Evolutionary conservation across 495 filamentous ascomycete species (phyloP), one percentile per base, ranked within the genome.

Genomic region (Penicillium longicatenatum): DNA sequence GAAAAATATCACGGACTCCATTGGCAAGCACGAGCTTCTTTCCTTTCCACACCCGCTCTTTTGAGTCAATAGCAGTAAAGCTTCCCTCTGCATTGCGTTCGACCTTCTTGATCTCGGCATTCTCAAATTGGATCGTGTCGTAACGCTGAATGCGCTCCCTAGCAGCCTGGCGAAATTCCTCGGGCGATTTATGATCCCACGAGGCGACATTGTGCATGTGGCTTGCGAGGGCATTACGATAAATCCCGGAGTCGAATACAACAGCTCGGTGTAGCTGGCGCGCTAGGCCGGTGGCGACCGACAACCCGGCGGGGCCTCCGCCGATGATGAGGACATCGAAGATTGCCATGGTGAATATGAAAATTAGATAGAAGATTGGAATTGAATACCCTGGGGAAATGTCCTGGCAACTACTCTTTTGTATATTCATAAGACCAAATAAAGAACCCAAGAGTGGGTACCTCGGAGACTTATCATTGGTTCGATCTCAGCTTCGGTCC

Each of bases 281-380:
- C 0, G 76, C 76, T 1, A 88, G 73, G 7, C 62, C 67, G 7
- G 65, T 33, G 4, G 83, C 84, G 6, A 70, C 67, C 1, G 77
- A 61, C 2, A 88, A 72, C 9, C 84, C 85, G 9, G 81, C 79
- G 6, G 83, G 82, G 3, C 84, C 85, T 35, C 66, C 76, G 60
- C 84, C 84, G 33, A 87, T 72, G 63, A 88, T 80, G 10, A 86
- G 68, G 46, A 70, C 75, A 58, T 86, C 84, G 61, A 69, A 68
- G 22, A 65, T 46, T 17, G 6, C 16, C 39, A 42, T 42, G 39
- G 6, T 42, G 39, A 42, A 42, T 42, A 42, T n/a, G 39, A 42
- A 9, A n/a, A 42, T 8, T 9, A 42, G 39, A 42, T 42, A n/a
- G 16, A n/a, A 42, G 16, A n/a, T 42, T 42, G 39, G 39, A 42